These are phyloP conservation scores for Calonectria multiphialidica DNA, from an alignment of 2,329 filamentous ascomycete species.

Conservation along the genomic window DNA sequence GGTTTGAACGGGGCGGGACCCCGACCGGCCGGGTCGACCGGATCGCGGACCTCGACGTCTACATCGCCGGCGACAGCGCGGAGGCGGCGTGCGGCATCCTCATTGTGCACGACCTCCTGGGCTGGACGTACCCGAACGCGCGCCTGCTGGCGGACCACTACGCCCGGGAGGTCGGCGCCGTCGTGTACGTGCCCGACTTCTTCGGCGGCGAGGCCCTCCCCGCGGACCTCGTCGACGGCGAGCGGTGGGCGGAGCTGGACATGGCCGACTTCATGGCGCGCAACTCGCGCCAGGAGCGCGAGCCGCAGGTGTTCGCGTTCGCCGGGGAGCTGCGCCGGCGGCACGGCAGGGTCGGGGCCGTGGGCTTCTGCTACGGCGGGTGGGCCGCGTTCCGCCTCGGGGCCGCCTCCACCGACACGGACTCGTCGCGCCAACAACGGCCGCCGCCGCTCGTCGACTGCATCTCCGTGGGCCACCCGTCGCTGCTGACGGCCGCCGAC, in stretches of 20 bases:
- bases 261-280: slow-evolving; percentile 51
- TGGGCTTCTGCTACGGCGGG: slow-evolving; percentile 65
- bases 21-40: slow-evolving; percentile 50
- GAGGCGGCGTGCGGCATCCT: slow-evolving; percentile 49
- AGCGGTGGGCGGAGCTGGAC: slow-evolving; percentile 50
- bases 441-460: slow-evolving; percentile 56
- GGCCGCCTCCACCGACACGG: slow-evolving; percentile 48
- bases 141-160: slow-evolving; percentile 61
- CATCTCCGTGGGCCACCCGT: slow-evolving; percentile 59
- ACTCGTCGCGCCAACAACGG: no score
- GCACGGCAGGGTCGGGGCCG: slow-evolving; percentile 54
- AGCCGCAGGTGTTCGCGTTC: slow-evolving; percentile 54
- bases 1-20: slow-evolving; percentile 55
- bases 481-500: slow-evolving; percentile 56
- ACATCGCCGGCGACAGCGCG: slow-evolving; percentile 52
- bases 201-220: slow-evolving; percentile 51
- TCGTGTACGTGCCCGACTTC: slow-evolving; percentile 56
- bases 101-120: slow-evolving; percentile 54
- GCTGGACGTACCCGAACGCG: slow-evolving; percentile 59
- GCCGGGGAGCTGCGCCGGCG: slow-evolving; percentile 50
- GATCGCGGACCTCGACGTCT: slow-evolving; percentile 48
- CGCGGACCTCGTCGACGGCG: slow-evolving; percentile 43
- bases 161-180: slow-evolving; percentile 56
- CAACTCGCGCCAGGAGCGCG: slow-evolving; percentile 52
- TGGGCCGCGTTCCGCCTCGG: slow-evolving; percentile 64